Percentiles rank a stretch among this genome's conserved stretches.
These are phyloP conservation scores for Populus tomentosa DNA, from an alignment of 441 rosid genomes.

Conservation along the genomic window DNA sequence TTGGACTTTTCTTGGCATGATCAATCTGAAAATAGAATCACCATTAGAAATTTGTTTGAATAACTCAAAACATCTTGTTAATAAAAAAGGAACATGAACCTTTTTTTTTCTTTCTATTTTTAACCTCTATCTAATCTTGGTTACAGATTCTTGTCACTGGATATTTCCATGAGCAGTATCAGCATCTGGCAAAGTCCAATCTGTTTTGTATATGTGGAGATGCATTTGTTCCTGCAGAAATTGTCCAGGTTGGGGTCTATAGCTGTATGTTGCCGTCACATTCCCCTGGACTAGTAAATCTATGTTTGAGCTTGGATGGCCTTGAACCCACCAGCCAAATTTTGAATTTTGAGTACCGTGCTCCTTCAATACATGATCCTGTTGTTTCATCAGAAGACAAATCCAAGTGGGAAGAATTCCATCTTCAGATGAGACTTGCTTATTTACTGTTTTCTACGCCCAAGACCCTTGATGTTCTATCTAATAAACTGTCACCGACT, in stretches of 20 bases:
- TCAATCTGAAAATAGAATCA: not conserved
- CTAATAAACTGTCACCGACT: slow-evolving; percentile 50
- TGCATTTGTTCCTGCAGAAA: slow-evolving; percentile 49
- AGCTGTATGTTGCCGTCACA: slow-evolving; percentile 73
- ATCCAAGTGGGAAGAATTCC: slow-evolving; percentile 69
- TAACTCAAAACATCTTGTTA: not conserved
- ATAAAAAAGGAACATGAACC: not conserved
- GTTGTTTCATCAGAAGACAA: slow-evolving; percentile 44
- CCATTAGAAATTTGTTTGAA: not conserved
- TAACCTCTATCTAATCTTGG: slow-evolving; percentile 15
- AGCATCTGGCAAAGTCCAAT: slow-evolving; percentile 54
- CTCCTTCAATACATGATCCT: slow-evolving; percentile 32
- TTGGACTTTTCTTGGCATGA: not conserved
- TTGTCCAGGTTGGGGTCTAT: slow-evolving; percentile 83
- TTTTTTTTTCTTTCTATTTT: slow-evolving; percentile 6
- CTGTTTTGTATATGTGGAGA: slow-evolving; percentile 82
- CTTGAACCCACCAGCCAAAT: slow-evolving; percentile 76
- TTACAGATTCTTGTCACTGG: slow-evolving; percentile 89
- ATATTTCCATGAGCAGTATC: slow-evolving; percentile 57
- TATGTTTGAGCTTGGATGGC: slow-evolving; percentile 78
- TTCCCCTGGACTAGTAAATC: slow-evolving; percentile 63
- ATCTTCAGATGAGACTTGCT: slow-evolving; percentile 75
- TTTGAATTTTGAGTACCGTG: slow-evolving; percentile 68
- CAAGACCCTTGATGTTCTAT: slow-evolving; percentile 50
- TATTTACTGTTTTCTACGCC: slow-evolving; percentile 73